phyloP scores from a whole-genome alignment of 345 rosid species.

The Eucalyptus victrix region DNA sequence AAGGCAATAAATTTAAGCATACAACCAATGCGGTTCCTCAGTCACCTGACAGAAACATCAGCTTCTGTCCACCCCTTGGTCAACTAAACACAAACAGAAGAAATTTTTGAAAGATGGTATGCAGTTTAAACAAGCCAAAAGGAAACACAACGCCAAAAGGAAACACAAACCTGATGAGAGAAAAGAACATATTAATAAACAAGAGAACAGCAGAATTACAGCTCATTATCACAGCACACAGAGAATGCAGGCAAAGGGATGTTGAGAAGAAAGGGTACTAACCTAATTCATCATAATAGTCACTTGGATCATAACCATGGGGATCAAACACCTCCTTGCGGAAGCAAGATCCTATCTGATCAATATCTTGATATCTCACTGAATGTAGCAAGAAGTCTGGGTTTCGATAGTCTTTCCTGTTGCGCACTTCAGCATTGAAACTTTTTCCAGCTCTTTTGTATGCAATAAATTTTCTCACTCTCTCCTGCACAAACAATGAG shows the following conservation, averaged over 20 bases:
- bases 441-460: conserved; percentile 83
- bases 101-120: not conserved
- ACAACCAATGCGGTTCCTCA: not conserved
- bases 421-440: conserved; percentile 90
- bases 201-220: not conserved
- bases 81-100: not conserved
- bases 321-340: conserved; percentile 90
- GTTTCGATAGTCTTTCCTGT: conserved; percentile 89
- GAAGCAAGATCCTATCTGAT: conserved; percentile 91
- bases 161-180: not conserved
- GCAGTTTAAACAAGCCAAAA: not conserved
- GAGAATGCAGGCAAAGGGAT: not conserved
- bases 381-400: conserved; percentile 93
- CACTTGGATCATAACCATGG: conserved; percentile 79
- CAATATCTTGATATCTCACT: conserved; percentile 86
- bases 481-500: conserved; percentile 40
- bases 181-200: not conserved
- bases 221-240: not conserved
- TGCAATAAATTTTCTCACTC: conserved; percentile 66
- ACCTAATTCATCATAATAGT: conserved; percentile 83
- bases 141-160: not conserved
- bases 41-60: not conserved
- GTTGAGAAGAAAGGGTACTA: not conserved
- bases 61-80: not conserved
- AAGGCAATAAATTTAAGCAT: not conserved